Base-by-base conservation (phyloP, 352 stramenopile genomes). In the Pythium periplocum region DNA sequence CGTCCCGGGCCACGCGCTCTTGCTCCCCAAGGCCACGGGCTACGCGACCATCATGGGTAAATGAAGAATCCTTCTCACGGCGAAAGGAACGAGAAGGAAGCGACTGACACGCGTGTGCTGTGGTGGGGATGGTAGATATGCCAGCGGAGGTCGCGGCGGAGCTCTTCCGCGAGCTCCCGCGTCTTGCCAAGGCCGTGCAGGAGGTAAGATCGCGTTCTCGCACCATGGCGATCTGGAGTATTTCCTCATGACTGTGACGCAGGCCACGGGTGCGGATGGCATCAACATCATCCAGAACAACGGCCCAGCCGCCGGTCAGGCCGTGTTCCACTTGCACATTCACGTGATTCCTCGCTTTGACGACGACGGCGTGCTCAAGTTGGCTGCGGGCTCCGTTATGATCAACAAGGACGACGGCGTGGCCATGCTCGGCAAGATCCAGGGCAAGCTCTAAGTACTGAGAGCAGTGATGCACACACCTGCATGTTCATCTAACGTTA, bases 281-380 rank as follows among this genome's bases (percentile, higher is more conserved):
- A 57, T 92, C 59, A 90, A 92, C 57, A 83, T 93, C 62, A 60
- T 93, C 33, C 80, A 93, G 69, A 92, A 93, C 73, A 93, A 93
- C 53, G 78, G 78, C 33, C 31, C 63, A 1, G 64, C 78, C 7
- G 52, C 83, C 1, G 83, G 78, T 1, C 83, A 94, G 55, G 74
- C 69, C 1, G 79, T 92, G 33, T 90, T 92, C 66, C 81, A 92
- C 68, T 74, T 68, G 17, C 83, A 93, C 45, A 72, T 90, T 39
- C 83, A 94, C 66, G 83, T 94, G 45, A 80, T 92, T 55, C 81
- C 81, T 3, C 83, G 81, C 53, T 90, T 84, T 41, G 61, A 79
- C 1, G 56, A 62, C 51, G 81, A 94, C 60, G 67, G 62, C 6
- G 55, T 90, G 51, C 55, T 94, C 17, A 62, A 64, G 53, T 47